These are phyloP conservation scores for Ogataea nonfermentans DNA, from an alignment of 805 yeast genomes.

Conservation along the genomic window DNA sequence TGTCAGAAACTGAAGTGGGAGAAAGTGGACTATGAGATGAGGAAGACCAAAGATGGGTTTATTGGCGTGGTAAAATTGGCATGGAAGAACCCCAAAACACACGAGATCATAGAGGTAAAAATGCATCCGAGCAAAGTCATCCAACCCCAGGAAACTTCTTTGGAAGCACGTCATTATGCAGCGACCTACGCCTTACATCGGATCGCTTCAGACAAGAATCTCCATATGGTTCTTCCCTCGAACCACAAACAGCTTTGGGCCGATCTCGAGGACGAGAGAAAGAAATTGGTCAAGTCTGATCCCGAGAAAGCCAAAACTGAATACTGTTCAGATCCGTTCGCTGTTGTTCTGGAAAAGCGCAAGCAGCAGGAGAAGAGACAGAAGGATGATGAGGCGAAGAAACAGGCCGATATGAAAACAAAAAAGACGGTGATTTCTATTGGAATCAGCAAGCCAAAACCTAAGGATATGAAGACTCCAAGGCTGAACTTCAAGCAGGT, in stretches of 20 bases:
- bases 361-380: slow-evolving; percentile 41
- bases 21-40: slow-evolving; percentile 76
- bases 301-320: slow-evolving; percentile 46
- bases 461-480: slow-evolving; percentile 3
- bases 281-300: slow-evolving; percentile 43
- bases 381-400: slow-evolving; percentile 46
- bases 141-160: slow-evolving; percentile 70
- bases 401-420: slow-evolving; percentile 50
- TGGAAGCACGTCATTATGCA: slow-evolving; percentile 86
- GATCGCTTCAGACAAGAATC: slow-evolving; percentile 73
- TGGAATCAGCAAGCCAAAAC: slow-evolving; percentile 11
- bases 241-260: slow-evolving; percentile 80
- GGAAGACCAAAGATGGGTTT: slow-evolving; percentile 46
- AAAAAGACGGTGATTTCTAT: slow-evolving; percentile 47
- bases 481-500: slow-evolving; percentile 13
- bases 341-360: slow-evolving; percentile 55
- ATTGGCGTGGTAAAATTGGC: slow-evolving; percentile 62
- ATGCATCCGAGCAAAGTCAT: slow-evolving; percentile 52
- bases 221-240: slow-evolving; percentile 84
- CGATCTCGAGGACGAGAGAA: slow-evolving; percentile 61
- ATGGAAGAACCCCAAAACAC: slow-evolving; percentile 80
- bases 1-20: slow-evolving; percentile 91
- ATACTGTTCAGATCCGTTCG: slow-evolving; percentile 77
- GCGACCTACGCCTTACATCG: slow-evolving; percentile 87
- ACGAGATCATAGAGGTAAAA: slow-evolving; percentile 56